These are phyloP conservation scores for Gossypium lobatum DNA, from an alignment of 441 rosid species.

Conservation along the genomic window DNA sequence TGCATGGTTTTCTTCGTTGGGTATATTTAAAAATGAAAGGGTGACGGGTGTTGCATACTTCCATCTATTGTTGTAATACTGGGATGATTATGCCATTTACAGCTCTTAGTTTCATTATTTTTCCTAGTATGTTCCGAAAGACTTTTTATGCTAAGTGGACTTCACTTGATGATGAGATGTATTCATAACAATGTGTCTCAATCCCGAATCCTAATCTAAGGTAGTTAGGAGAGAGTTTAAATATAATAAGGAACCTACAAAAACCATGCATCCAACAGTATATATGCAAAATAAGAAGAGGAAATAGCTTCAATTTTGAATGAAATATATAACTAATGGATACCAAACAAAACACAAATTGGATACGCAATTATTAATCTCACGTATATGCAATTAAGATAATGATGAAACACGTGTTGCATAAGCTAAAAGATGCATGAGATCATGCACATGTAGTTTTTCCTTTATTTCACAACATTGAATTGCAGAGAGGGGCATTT, in stretches of 20 bases:
- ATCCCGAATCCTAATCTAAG: not conserved
- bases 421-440: no score
- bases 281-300: not conserved
- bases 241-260: not conserved
- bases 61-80: not conserved
- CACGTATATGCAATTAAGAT: no score
- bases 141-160: no score
- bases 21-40: constrained; percentile 9
- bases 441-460: no score
- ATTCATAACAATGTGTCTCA: not conserved
- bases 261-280: not conserved
- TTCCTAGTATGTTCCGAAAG: not conserved
- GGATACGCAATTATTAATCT: constrained; percentile 3
- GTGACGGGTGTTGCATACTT: not conserved
- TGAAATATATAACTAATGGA: not conserved
- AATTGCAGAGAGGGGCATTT: no score
- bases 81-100: no score
- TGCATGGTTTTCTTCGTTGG: constrained; percentile 20
- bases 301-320: not conserved
- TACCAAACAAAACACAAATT: not conserved
- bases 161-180: no score
- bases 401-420: no score
- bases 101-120: not conserved
- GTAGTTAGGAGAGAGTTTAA: not conserved
- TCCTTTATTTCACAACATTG: no score